Evolutionary conservation across 192 early-diverging fungal species (phyloP), one percentile per base, ranked within the genome.

Genomic region (Linnemannia schmuckeri): DNA sequence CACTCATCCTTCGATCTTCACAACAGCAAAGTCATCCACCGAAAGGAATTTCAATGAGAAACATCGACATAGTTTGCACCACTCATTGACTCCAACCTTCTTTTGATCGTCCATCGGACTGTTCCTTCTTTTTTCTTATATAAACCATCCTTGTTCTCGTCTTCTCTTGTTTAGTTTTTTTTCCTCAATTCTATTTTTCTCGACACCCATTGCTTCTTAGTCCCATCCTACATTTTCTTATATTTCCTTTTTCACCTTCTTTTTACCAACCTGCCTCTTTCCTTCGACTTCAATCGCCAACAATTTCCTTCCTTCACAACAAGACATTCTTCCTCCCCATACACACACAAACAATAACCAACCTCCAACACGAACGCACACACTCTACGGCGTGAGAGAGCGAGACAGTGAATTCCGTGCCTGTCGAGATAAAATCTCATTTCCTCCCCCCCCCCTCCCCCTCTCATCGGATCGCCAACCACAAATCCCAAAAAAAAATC

Each of bases 381-480:
- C 61, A 66, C 24, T 33, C 61, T 4, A 2, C 10, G 20, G 12
- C 44, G 44, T 46, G 49, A 22, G 30, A 66, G 30, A 66, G 61
- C 33, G 30, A 66, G 61, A 66, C 61, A 66, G 61, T 66, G 61
- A 66, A 35, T 66, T 66, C 27, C 12, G 61, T 66, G 61, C 61
- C 61, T 66, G 61, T 66, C 61, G 27, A 63, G 61, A 27, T 2
- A 52, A 18, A 52, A 18, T 52, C 49, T 18, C 49, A 52, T 20
- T 52, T 52, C 15, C 49, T 18, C 18, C 17, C 12, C 15, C 44
- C 12, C 44, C 10, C 10, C 44, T 1, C 41, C 54, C 4, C 22
- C 54, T 63, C 30, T 33, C 7, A 33, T 66, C 24, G 6, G 55
- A n/a, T n/a, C 55, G 27, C 6, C 55, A 57, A 57, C 55, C 4